Percentiles rank a stretch among this genome's conserved stretches.
Conservation (phyloP, 768 basidiomycete species). For the Suillus luteus region DNA sequence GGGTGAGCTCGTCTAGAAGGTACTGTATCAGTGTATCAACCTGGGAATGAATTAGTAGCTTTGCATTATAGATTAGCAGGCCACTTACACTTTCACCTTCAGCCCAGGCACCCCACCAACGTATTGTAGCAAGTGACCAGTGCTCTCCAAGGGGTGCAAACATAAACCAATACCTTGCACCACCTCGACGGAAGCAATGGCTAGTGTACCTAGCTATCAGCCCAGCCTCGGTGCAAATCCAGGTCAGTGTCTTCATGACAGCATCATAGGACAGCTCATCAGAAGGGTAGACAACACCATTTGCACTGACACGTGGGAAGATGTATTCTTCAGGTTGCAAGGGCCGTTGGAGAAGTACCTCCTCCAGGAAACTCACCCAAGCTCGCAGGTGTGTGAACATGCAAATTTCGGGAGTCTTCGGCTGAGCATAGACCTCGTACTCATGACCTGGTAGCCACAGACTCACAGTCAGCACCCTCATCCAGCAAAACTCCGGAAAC, state of each 20-base stretch:
- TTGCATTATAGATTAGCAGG: neutral
- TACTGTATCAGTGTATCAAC: constrained; percentile 40
- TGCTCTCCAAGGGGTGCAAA: constrained; percentile 34
- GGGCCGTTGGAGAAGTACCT: constrained; percentile 11
- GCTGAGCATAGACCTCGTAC: constrained; percentile 11
- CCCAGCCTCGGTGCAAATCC: constrained; percentile 21
- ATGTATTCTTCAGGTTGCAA: constrained; percentile 28
- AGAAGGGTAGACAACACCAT: constrained; percentile 27
- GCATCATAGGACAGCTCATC: constrained; percentile 20
- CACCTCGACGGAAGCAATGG: constrained; percentile 40
- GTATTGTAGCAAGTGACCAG: constrained; percentile 37
- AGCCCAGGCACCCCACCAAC: constrained; percentile 43
- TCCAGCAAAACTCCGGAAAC: too few relatives aligned
- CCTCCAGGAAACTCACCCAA: constrained; percentile 31
- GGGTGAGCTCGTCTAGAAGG: constrained; percentile 36
- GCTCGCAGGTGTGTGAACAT: constrained; percentile 30
- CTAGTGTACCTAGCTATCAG: constrained; percentile 27
- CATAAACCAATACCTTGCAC: constrained; percentile 43
- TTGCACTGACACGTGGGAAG: constrained; percentile 31
- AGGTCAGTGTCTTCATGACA: constrained; percentile 12
- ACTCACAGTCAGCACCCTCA: too few relatives aligned
- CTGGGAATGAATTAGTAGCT: constrained; percentile 7
- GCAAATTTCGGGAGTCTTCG: constrained; percentile 37
- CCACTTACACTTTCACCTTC: constrained; percentile 7
- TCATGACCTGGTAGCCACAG: neutral